phyloP scores from a whole-genome alignment of 73 alveolate genomes.

The Breviolum minutum region DNA sequence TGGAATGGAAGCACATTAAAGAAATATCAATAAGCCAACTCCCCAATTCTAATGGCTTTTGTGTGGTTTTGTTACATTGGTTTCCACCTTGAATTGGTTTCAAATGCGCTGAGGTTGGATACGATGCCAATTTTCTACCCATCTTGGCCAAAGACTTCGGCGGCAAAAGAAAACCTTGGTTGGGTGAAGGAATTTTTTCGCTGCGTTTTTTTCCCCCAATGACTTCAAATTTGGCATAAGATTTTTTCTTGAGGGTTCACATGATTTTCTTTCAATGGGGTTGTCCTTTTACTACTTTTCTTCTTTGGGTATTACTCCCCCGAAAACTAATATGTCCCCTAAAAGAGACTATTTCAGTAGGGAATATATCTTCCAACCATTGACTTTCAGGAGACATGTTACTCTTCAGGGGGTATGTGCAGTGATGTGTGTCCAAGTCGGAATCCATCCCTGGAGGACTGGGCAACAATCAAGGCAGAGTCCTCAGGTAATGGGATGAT shows the following conservation, averaged over 20 bases:
- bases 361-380: too few relatives aligned
- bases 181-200: too few relatives aligned
- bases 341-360: too few relatives aligned
- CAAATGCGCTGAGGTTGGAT: constrained; percentile 33
- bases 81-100: background rate
- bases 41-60: background rate
- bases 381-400: too few relatives aligned
- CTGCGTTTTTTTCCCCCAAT: too few relatives aligned
- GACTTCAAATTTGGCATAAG: background rate
- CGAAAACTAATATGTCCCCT: too few relatives aligned
- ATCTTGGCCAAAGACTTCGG: constrained; percentile 58
- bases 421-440: background rate
- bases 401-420: too few relatives aligned
- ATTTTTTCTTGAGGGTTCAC: background rate
- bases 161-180: background rate
- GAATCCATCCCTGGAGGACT: background rate
- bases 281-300: too few relatives aligned
- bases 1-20: background rate
- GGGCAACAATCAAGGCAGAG: background rate
- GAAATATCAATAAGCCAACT: background rate
- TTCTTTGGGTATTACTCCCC: too few relatives aligned
- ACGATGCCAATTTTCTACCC: constrained; percentile 87
- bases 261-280: too few relatives aligned
- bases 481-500: too few relatives aligned
- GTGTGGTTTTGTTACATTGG: background rate